phyloP scores from a whole-genome alignment of 441 rosid genomes.

The Euphorbia celastroides region DNA sequence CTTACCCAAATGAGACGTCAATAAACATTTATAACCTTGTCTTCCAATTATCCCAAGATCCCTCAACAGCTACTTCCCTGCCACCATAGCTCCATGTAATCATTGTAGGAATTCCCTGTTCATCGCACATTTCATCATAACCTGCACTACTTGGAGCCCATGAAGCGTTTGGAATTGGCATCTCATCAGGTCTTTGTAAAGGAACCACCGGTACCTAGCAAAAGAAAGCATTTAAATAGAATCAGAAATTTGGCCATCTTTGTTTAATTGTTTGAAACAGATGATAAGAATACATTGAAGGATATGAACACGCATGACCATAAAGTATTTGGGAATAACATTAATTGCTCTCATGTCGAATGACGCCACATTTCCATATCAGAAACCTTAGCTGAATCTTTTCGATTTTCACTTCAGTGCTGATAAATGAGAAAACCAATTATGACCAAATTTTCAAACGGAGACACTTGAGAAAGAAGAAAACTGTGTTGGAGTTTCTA shows the following conservation, averaged over 20 bases:
- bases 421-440: background rate
- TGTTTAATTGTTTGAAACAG: background rate
- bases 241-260: background rate
- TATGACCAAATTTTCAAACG: background rate
- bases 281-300: background rate
- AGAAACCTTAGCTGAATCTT: background rate
- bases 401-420: background rate
- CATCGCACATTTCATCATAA: conserved; percentile 54
- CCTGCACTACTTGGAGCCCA: conserved; percentile 48
- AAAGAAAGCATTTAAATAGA: conserved; percentile 13
- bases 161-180: conserved; percentile 60
- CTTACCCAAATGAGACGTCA: background rate
- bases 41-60: conserved; percentile 97
- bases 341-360: background rate
- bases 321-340: background rate
- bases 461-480: background rate
- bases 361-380: background rate
- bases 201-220: conserved; percentile 80
- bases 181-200: conserved; percentile 81
- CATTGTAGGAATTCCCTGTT: conserved; percentile 88
- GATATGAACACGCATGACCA: background rate
- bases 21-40: conserved; percentile 41
- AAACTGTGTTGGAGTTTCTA: background rate
- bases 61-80: conserved; percentile 78
- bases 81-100: conserved; percentile 91